phyloP scores from a whole-genome alignment of 2,329 filamentous ascomycete species.

The Beauveria scarabaeidicola region DNA sequence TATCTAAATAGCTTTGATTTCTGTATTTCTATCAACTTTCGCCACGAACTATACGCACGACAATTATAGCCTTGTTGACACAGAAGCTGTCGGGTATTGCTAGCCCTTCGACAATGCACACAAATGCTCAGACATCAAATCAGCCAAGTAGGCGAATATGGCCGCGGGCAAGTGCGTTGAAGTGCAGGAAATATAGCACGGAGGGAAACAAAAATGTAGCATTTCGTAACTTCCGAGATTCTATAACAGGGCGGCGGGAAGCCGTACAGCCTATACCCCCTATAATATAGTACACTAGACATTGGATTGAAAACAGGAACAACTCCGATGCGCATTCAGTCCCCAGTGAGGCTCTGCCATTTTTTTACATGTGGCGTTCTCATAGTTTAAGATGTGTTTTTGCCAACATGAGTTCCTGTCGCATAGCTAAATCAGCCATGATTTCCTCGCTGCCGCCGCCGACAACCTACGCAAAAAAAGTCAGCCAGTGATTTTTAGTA shows the following conservation, averaged over 20 bases:
- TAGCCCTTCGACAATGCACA: too few species aligned
- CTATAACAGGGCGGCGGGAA: neutral
- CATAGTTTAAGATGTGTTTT: conserved; percentile 16
- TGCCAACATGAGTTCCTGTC: conserved; percentile 31
- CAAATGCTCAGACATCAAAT: too few species aligned
- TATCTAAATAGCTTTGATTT: too few species aligned
- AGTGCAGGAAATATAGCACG: too few species aligned
- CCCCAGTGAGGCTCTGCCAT: neutral
- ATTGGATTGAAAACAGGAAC: neutral
- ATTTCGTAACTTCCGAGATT: neutral
- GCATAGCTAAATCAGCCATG: conserved; percentile 41
- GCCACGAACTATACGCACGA: too few species aligned
- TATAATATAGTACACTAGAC: neutral
- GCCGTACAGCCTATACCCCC: neutral
- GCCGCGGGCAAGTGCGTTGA: too few species aligned
- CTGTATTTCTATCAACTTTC: too few species aligned
- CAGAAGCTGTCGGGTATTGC: too few species aligned
- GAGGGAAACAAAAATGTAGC: neutral
- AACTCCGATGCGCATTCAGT: neutral
- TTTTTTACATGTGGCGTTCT: neutral
- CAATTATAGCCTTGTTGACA: too few species aligned
- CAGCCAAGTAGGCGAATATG: too few species aligned
- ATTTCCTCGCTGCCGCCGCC: conserved; percentile 50
- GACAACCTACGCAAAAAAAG: conserved; percentile 32
- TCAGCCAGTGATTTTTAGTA: neutral